phyloP scores from a whole-genome alignment of 2,329 filamentous ascomycete genomes.

The Pseudonectria foliicola region DNA sequence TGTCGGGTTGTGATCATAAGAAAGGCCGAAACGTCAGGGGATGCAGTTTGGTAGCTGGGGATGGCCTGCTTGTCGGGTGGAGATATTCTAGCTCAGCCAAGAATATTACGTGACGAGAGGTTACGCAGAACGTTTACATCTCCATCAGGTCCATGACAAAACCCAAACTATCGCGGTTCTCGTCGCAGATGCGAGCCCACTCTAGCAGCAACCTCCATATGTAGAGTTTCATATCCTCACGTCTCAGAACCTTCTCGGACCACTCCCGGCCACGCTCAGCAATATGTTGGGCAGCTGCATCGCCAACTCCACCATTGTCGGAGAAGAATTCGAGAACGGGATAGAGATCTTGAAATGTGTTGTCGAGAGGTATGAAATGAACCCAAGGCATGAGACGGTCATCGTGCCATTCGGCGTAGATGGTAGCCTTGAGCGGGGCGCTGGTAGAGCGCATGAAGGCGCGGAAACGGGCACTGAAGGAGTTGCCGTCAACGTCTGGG shows the following conservation, averaged over 20 bases:
- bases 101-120: too few species aligned
- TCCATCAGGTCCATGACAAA: conserved; percentile 36
- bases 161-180: conserved; percentile 35
- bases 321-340: conserved; percentile 59
- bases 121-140: conserved; percentile 4
- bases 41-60: too few species aligned
- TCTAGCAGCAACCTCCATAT: conserved; percentile 54
- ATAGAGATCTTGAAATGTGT: conserved; percentile 60
- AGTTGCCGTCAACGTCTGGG: conserved; percentile 65
- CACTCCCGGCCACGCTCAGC: conserved; percentile 53
- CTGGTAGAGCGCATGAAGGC: conserved; percentile 57
- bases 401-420: conserved; percentile 72
- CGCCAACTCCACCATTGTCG: conserved; percentile 38
- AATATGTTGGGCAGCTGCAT: conserved; percentile 52
- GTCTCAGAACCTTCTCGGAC: conserved; percentile 53
- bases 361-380: conserved; percentile 67
- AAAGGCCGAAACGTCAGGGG: too few species aligned
- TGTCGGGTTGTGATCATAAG: too few species aligned
- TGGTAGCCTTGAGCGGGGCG: conserved; percentile 62
- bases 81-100: too few species aligned
- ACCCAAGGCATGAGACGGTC: conserved; percentile 60
- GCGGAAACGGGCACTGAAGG: conserved; percentile 55
- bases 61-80: not conserved
- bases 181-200: conserved; percentile 45
- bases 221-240: conserved; percentile 62